Evolutionary conservation across 805 yeast genomes (phyloP).

Genomic region (Saccharomycopsis lassenensis): DNA sequence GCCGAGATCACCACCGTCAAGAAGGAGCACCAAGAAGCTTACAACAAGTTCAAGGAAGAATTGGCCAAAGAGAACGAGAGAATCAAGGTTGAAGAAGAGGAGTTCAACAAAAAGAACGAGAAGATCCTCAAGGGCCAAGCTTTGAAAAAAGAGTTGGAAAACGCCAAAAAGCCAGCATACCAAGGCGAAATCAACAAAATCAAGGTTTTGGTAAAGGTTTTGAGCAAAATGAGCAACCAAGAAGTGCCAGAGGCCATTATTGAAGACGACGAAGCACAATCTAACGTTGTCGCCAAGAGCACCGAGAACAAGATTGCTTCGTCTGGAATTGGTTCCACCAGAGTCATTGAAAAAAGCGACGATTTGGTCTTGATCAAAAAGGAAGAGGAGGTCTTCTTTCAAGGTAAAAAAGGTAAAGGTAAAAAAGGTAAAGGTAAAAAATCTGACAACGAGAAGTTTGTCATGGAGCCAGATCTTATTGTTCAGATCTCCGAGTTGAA

Average conservation of each 20-base stretch:
- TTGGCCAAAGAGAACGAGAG: slow-evolving; percentile 67
- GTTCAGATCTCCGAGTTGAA: slow-evolving; percentile 66
- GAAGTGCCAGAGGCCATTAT: slow-evolving; percentile 14
- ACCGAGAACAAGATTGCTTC: slow-evolving; percentile 20
- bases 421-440: slow-evolving; percentile 37
- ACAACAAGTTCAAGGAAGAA: slow-evolving; percentile 56
- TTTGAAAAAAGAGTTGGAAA: slow-evolving; percentile 60
- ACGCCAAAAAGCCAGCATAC: slow-evolving; percentile 73
- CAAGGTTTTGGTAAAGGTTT: slow-evolving; percentile 57
- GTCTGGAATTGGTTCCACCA: slow-evolving; percentile 23
- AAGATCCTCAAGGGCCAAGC: slow-evolving; percentile 44
- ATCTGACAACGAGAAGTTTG: slow-evolving; percentile 35
- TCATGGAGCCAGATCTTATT: slow-evolving; percentile 72
- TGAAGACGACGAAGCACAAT: slow-evolving; percentile 50
- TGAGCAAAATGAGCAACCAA: slow-evolving; percentile 23
- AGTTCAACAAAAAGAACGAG: slow-evolving; percentile 35
- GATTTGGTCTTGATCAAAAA: slow-evolving; percentile 57
- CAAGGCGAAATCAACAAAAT: slow-evolving; percentile 66
- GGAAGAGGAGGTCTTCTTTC: slow-evolving; percentile 47
- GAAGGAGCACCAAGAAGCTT: slow-evolving; percentile 65
- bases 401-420: slow-evolving; percentile 37
- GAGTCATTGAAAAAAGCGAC: slow-evolving; percentile 52
- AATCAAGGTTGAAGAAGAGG: slow-evolving; percentile 42
- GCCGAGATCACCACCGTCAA: slow-evolving; percentile 57
- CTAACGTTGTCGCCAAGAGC: slow-evolving; percentile 24